phyloP scores from a whole-genome alignment of 192 early-diverging fungal species.

The Podila epicladia region DNA sequence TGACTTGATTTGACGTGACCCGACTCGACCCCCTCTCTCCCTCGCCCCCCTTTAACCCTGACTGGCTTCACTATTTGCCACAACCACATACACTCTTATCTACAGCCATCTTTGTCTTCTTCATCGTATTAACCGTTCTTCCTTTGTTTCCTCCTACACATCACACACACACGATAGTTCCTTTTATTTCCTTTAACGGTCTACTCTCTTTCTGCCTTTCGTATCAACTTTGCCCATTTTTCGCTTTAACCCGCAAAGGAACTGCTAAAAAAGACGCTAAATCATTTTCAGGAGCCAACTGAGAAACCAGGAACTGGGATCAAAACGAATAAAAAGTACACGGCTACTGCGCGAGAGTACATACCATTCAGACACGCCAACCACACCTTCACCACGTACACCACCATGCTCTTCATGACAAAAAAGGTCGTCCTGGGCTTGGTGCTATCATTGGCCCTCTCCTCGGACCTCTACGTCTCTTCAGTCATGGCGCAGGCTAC shows the following conservation, averaged over 20 bases:
- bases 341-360: background rate
- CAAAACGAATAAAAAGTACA: background rate
- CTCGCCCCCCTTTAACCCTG: background rate
- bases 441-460: constrained; percentile 27
- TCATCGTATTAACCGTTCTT: background rate
- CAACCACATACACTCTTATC: background rate
- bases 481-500: background rate
- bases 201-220: background rate
- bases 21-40: background rate
- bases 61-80: background rate
- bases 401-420: constrained; percentile 14
- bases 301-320: background rate
- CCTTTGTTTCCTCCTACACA: background rate
- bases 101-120: background rate
- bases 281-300: background rate
- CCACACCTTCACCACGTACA: background rate
- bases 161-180: background rate
- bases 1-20: background rate
- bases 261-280: background rate
- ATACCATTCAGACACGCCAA: background rate
- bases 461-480: constrained; percentile 14
- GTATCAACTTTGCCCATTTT: background rate
- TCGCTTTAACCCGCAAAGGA: background rate
- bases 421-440: constrained; percentile 13
- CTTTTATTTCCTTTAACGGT: constrained; percentile 17